phyloP scores from a whole-genome alignment of 768 basidiomycete species.

The Neoboletus magnificus region DNA sequence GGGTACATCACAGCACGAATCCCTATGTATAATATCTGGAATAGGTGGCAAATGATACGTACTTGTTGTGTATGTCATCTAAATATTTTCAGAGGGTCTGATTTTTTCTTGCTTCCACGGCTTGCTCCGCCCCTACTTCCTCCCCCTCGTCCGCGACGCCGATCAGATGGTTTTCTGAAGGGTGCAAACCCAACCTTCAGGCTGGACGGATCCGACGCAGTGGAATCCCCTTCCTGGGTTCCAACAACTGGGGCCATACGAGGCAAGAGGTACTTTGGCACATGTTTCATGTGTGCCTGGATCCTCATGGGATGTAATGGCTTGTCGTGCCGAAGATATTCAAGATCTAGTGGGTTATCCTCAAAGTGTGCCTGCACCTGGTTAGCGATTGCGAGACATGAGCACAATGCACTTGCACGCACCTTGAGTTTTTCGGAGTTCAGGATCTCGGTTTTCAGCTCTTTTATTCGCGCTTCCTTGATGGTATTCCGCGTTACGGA shows the following conservation, averaged over 20 bases:
- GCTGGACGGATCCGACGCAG: constrained; percentile 3
- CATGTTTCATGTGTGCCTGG: constrained; percentile 93
- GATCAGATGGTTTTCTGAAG: constrained; percentile 56
- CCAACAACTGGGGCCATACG: constrained; percentile 53
- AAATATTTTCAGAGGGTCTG: constrained; percentile 82
- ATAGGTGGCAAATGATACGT: background rate
- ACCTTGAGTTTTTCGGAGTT: constrained; percentile 98
- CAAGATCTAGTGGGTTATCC: constrained; percentile 91
- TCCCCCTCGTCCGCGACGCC: constrained; percentile 53
- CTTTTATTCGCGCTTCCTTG: constrained; percentile 89
- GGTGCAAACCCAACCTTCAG: constrained; percentile 59
- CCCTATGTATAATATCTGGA: background rate
- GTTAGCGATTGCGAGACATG: background rate
- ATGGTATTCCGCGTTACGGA: constrained; percentile 84
- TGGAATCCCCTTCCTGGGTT: constrained; percentile 27
- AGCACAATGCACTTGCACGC: constrained; percentile 13
- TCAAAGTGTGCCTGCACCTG: constrained; percentile 86
- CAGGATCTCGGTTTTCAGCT: constrained; percentile 88
- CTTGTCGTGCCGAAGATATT: constrained; percentile 91
- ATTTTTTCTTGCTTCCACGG: constrained; percentile 58
- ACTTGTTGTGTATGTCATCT: constrained; percentile 23
- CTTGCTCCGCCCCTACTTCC: constrained; percentile 37
- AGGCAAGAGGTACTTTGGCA: constrained; percentile 90
- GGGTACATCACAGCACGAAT: background rate
- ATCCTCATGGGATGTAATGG: constrained; percentile 86